Evolutionary conservation across 1,284 basidiomycete genomes (phyloP), one percentile per base, ranked within the genome.

Genomic region (Apiotrichum siamense): DNA sequence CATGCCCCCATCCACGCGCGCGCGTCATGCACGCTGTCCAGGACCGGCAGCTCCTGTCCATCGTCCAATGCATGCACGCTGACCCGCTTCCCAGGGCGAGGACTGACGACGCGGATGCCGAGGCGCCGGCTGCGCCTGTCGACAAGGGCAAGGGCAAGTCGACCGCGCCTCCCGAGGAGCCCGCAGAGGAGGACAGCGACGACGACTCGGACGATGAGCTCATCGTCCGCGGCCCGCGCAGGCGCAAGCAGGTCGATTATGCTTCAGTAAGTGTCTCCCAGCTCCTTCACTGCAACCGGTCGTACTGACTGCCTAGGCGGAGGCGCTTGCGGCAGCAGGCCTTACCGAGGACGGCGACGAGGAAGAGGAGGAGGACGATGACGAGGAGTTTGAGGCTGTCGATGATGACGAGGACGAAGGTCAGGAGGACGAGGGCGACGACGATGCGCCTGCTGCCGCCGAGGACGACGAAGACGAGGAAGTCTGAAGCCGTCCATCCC

Each of bases 301-400:
- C 25, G 6, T 35, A n/a, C 17, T 17, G 10, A 37, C 56, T 58
- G 25, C 21, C 1, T 32, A 72, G 67, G 55, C 55, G 6, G 60
- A 67, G 47, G 68, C 66, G 1, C 55, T 59, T 49, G 50, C 64
- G 29, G 60, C 61, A 18, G 70, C 70, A n/a, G 70, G 64, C 18
- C 55, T 72, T 42, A 50, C 56, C 20, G 42, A 45, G 18, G 46
- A 20, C 33, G 54, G 47, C 5, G 57, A 49, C 10, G 51, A 48
- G 4, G 57, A 55, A 26, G 57, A 59, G 23, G 54, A 58, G 18
- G 57, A 59, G 43, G 58, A 59, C 24, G 54, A 57, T 17, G 58
- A 59, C 37, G 58, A 46, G 17, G 58, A 59, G 42, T 57, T 57
- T 36, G 54, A 63, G 48, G 55, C 49, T 29, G 61, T 50, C 25